Conservation (phyloP, 805 yeast species). For the Starmerella geochares region DNA sequence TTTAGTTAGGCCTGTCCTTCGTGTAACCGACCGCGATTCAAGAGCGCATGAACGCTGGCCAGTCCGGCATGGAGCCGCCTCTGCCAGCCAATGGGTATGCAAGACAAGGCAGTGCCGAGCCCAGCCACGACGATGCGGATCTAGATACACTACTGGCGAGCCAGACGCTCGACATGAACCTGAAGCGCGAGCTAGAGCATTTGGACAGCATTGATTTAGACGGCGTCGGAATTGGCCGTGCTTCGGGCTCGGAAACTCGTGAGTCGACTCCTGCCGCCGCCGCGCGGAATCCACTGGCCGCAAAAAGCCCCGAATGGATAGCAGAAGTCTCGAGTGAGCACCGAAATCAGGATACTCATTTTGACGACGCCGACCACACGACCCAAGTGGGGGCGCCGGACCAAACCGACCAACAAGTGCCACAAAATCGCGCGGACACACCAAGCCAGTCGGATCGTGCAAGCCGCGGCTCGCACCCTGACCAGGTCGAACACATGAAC, state of each 20-base stretch:
- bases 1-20: conserved; percentile 2
- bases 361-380: neutral
- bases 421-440: neutral
- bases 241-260: neutral
- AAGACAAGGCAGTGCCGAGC: conserved; percentile 6
- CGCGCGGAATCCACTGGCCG: conserved; percentile 9
- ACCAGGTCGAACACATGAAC: neutral
- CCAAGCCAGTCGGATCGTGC: neutral
- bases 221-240: conserved; percentile 2
- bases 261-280: conserved; percentile 1
- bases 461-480: neutral
- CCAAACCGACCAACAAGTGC: neutral
- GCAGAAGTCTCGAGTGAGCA: neutral
- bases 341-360: neutral
- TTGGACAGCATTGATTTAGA: conserved; percentile 15
- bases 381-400: neutral
- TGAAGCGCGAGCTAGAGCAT: conserved; percentile 19
- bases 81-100: conserved; percentile 9
- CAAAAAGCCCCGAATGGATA: neutral
- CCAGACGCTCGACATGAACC: conserved; percentile 15
- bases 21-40: conserved; percentile 5
- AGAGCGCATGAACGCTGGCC: conserved; percentile 14
- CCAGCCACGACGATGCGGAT: conserved; percentile 7
- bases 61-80: conserved; percentile 11
- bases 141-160: conserved; percentile 12